Evolutionary conservation across 1,284 basidiomycete species (phyloP), one percentile per base, ranked within the genome.

Genomic region (Exsudoporus floridanus): DNA sequence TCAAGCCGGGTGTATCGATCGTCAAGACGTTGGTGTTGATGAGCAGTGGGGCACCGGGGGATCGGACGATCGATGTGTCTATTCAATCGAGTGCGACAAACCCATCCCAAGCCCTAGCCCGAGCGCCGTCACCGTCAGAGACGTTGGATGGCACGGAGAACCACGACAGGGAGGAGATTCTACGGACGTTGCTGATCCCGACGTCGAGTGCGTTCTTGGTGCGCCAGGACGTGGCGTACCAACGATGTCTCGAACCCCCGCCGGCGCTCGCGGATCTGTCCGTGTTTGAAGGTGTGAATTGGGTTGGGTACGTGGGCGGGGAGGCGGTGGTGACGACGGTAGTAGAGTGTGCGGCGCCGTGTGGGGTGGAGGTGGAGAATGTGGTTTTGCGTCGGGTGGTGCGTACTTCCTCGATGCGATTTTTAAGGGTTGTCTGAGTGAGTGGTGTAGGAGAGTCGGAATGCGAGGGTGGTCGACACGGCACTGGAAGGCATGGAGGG

Each of bases 1-100:
- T 93, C 14, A 58, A 73, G 1, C 81, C 88, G 0, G 83, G 83
- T 1, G 75, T 74, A 5, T 79, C 73, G 30, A 72, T 74, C 4
- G 57, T 76, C 42, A 88, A 87, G 64, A 85, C 81, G 9, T 65
- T 93, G 39, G 72, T 78, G 58, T 72, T 92, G 35, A 68, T 73
- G 43, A 83, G 78, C 58, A 74, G 76, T 0, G 88, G 88, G 18
- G 77, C 77, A 1, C 71, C 77, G 1, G 88, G 88, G 4, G 81
- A 86, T 45, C 77, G 89, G 30, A 75, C 80, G 41, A 70, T 93
- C 42, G 90, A 93, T 63, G 75, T 92, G 27, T 92, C 90, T 1
- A 73, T 91, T 38, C 88, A 86, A 53, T 86, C 88, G 14, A 72
- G 74, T 16, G 62, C 74, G 38, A 38, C 34, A 6, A 18, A 1